phyloP scores from a whole-genome alignment of 1,284 basidiomycete genomes.

The Volvariella surrecta region DNA sequence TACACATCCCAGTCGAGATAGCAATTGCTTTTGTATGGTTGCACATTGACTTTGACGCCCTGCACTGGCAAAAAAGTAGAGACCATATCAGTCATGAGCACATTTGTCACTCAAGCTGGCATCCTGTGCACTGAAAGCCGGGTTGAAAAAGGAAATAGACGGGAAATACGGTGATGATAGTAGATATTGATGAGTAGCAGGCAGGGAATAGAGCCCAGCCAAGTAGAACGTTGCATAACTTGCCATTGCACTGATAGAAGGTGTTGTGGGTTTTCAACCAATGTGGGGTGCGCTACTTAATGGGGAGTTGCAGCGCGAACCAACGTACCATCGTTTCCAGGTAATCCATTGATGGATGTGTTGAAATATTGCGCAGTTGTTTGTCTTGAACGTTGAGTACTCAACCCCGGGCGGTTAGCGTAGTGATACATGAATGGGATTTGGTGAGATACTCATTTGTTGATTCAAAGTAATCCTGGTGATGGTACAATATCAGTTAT shows the following conservation, averaged over 20 bases:
- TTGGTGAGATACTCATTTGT: conserved; percentile 54
- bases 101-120: background rate
- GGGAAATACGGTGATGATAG: conserved; percentile 47
- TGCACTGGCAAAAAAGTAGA: too few relatives aligned
- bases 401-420: conserved; percentile 45
- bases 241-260: conserved; percentile 47
- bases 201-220: too few relatives aligned
- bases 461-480: conserved; percentile 40
- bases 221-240: too few relatives aligned
- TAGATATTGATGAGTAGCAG: conserved; percentile 40
- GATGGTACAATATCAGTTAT: background rate
- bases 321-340: conserved; percentile 51
- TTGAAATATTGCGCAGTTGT: conserved; percentile 48
- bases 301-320: background rate
- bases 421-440: conserved; percentile 64
- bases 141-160: conserved; percentile 50
- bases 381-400: conserved; percentile 46
- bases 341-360: conserved; percentile 43
- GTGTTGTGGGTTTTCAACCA: conserved; percentile 1
- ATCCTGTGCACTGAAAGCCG: conserved; percentile 32
- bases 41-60: conserved; percentile 47
- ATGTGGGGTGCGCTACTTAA: background rate
- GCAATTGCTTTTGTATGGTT: conserved; percentile 49
- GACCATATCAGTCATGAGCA: background rate
- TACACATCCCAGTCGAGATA: conserved; percentile 58